Evolutionary conservation across 2,329 filamentous ascomycete species (phyloP).

Genomic region (Diplodia scrobiculata): DNA sequence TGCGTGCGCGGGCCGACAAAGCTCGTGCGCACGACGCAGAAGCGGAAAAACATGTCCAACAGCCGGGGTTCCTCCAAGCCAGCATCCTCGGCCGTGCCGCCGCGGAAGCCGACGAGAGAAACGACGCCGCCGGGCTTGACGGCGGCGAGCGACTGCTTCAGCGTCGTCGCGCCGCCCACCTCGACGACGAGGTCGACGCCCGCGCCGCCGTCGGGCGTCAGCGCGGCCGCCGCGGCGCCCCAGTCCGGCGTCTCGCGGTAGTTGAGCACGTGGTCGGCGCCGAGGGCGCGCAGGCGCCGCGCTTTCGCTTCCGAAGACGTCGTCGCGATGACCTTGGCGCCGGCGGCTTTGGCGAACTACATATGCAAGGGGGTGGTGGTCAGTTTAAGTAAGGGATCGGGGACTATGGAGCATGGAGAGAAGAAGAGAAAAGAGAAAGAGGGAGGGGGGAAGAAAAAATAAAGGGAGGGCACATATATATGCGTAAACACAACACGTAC

Average conservation of each 20-base stretch:
- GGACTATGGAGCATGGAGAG: background rate
- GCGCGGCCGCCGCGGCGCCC: slow-evolving; percentile 56
- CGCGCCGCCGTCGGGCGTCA: slow-evolving; percentile 49
- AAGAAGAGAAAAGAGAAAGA: background rate
- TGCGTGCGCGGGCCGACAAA: slow-evolving; percentile 59
- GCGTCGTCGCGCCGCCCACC: slow-evolving; percentile 63
- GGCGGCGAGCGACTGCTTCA: slow-evolving; percentile 54
- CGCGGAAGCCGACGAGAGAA: slow-evolving; percentile 60
- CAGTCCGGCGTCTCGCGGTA: slow-evolving; percentile 57
- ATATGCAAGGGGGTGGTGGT: too few species aligned
- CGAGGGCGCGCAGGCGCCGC: slow-evolving; percentile 54
- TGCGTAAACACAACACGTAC: slow-evolving; percentile 34
- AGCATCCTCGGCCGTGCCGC: slow-evolving; percentile 40
- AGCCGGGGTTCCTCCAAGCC: slow-evolving; percentile 49
- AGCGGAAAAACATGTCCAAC: slow-evolving; percentile 54
- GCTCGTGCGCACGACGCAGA: slow-evolving; percentile 60
- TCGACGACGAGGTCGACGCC: slow-evolving; percentile 68
- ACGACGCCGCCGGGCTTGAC: slow-evolving; percentile 59
- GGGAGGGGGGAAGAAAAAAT: background rate
- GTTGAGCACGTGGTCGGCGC: slow-evolving; percentile 61
- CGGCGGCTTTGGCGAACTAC: slow-evolving; percentile 55
- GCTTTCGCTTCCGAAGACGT: slow-evolving; percentile 57
- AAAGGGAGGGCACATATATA: background rate
- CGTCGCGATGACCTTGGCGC: slow-evolving; percentile 61
- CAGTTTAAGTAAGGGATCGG: background rate